These are phyloP conservation scores for Fusarium graminum DNA, from an alignment of 2,329 filamentous ascomycete genomes.

Conservation along the genomic window DNA sequence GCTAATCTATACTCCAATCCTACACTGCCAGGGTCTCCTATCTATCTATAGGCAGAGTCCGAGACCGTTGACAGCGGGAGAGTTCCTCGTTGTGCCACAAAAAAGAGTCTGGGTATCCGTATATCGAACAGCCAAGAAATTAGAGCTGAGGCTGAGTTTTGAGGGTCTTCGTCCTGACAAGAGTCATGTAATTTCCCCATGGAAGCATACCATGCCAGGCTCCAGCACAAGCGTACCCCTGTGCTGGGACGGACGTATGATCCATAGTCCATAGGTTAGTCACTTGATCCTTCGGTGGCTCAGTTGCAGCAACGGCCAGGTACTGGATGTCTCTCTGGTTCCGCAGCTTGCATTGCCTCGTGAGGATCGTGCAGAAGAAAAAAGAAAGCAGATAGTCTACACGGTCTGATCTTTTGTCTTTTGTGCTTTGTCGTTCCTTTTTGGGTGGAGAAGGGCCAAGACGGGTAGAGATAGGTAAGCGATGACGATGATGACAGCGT, in stretches of 20 bases:
- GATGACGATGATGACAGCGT: conserved; percentile 42
- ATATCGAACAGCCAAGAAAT: neutral
- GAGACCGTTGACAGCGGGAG: conserved; percentile 19
- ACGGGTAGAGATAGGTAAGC: conserved; percentile 36
- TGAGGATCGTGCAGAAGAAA: conserved; percentile 10
- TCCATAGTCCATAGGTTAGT: conserved; percentile 12
- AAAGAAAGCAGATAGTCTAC: conserved; percentile 6
- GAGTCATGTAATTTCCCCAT: conserved; percentile 40
- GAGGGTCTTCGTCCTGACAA: conserved; percentile 19
- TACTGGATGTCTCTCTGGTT: neutral
- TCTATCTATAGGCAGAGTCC: conserved; percentile 3
- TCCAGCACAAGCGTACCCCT: conserved; percentile 28
- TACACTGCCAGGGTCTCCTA: conserved; percentile 18
- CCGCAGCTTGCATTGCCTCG: conserved; percentile 9
- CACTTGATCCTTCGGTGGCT: conserved; percentile 13
- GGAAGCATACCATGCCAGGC: conserved; percentile 17
- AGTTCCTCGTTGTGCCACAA: conserved; percentile 2
- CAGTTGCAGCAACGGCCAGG: neutral
- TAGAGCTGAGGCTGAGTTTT: conserved; percentile 15
- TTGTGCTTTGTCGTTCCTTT: conserved; percentile 24
- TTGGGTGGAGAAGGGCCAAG: conserved; percentile 27
- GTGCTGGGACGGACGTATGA: conserved; percentile 20
- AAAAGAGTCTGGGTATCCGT: neutral
- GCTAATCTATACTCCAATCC: conserved; percentile 6
- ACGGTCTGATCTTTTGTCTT: neutral